A percentile compares a stretch with the other conserved stretches of the same genome.
Evolutionary conservation across 352 stramenopile genomes (phyloP).

Genomic region (Phytophthora pinifolia): DNA sequence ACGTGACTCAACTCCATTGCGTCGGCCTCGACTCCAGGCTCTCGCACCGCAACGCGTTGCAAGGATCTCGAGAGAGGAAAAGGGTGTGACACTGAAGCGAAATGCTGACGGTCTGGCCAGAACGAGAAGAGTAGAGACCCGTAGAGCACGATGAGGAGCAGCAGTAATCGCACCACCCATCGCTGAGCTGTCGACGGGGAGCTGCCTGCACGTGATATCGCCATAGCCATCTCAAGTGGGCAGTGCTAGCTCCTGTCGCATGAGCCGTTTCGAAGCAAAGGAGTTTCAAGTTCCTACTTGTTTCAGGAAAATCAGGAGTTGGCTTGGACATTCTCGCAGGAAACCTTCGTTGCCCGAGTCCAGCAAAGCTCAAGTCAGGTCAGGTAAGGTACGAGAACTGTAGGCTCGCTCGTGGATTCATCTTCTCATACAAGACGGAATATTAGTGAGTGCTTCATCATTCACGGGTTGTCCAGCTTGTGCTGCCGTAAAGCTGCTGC

Average conservation of each 20-base stretch:
- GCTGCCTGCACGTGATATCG: neutral
- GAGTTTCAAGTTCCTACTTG: too few species aligned
- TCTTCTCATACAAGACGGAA: too few species aligned
- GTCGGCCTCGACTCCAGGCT: neutral
- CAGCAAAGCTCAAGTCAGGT: too few species aligned
- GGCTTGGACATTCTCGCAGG: too few species aligned
- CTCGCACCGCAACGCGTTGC: neutral
- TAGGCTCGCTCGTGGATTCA: too few species aligned
- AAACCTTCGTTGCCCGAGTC: too few species aligned
- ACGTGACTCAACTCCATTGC: conserved; percentile 13
- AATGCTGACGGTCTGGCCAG: neutral
- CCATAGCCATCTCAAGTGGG: neutral
- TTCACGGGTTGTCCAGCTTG: conserved; percentile 4
- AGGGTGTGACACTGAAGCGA: neutral
- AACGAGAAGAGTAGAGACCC: conserved; percentile 12
- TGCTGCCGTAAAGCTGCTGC: conserved; percentile 9
- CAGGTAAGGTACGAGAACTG: too few species aligned
- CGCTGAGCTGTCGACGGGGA: conserved; percentile 5
- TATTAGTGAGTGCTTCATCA: neutral
- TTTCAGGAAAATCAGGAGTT: too few species aligned
- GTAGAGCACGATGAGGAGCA: conserved; percentile 17
- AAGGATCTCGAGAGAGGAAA: conserved; percentile 1
- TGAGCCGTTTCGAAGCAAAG: too few species aligned
- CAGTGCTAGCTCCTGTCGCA: too few species aligned
- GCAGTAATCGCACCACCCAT: conserved; percentile 11